A percentile compares a stretch with the other conserved stretches of the same genome.
These are phyloP conservation scores for Clarkia xantiana DNA, from an alignment of 345 rosid genomes.

Conservation along the genomic window DNA sequence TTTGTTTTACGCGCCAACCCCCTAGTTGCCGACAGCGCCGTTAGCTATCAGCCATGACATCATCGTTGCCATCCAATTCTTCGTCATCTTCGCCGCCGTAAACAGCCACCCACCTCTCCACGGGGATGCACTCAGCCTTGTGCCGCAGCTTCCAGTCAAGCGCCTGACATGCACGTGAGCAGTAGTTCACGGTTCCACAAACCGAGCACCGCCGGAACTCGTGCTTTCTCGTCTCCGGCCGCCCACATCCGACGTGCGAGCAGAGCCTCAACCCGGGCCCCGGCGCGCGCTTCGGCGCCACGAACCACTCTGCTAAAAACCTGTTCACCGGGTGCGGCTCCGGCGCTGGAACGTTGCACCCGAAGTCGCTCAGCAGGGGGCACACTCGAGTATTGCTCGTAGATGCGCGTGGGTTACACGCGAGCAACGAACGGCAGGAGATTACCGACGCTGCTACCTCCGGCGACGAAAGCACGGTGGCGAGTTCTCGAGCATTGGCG, in stretches of 20 bases:
- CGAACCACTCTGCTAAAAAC: conserved; percentile 72
- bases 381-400: conserved; percentile 24
- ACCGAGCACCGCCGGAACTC: conserved; percentile 84
- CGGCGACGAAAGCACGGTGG: conserved; percentile 11
- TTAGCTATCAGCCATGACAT: conserved; percentile 2
- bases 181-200: conserved; percentile 72
- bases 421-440: conserved; percentile 17
- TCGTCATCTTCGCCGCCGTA: conserved; percentile 18
- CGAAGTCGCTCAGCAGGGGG: conserved; percentile 79
- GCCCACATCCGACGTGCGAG: conserved; percentile 80
- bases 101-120: conserved; percentile 32
- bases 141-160: conserved; percentile 77
- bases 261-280: conserved; percentile 63
- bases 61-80: conserved; percentile 20
- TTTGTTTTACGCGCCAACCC: too few species aligned
- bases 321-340: conserved; percentile 69
- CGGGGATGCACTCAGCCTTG: conserved; percentile 49
- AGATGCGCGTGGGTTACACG: conserved; percentile 15
- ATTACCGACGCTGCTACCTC: conserved; percentile 20
- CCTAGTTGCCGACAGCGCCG: too few species aligned
- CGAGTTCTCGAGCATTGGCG: conserved; percentile 24
- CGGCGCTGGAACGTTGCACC: conserved; percentile 95
- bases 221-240: conserved; percentile 71
- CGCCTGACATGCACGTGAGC: conserved; percentile 91
- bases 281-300: conserved; percentile 20